Conservation (phyloP, 345 rosid genomes). For the Sonneratia caseolaris region DNA sequence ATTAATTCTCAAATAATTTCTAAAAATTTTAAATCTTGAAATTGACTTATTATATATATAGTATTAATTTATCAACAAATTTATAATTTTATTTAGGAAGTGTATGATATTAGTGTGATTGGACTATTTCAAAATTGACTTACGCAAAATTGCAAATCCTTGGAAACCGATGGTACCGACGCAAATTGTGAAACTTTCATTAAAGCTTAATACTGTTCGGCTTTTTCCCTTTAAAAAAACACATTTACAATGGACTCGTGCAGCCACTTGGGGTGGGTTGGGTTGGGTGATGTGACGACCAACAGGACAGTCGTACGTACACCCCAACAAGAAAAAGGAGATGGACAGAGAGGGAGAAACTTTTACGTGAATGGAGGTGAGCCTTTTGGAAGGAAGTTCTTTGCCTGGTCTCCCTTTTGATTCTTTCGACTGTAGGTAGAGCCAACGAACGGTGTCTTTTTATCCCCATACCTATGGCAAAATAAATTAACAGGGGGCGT, state of each 20-base stretch:
- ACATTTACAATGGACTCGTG: neutral
- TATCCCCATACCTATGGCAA: neutral
- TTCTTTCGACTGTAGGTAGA: neutral
- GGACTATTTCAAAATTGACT: too few relatives aligned
- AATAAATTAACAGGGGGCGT: constrained; percentile 4
- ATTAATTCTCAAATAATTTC: too few relatives aligned
- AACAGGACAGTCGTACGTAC: neutral
- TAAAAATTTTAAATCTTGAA: too few relatives aligned
- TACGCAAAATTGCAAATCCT: too few relatives aligned
- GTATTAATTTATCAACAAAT: too few relatives aligned
- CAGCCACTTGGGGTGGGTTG: neutral
- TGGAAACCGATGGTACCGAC: too few relatives aligned
- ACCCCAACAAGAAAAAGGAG: neutral
- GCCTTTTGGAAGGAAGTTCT: neutral
- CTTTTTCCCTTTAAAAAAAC: neutral
- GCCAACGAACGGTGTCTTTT: neutral
- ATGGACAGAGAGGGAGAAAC: neutral
- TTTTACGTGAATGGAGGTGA: neutral
- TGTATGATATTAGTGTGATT: too few relatives aligned
- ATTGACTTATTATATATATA: too few relatives aligned
- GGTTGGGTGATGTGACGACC: neutral
- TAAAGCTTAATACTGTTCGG: neutral
- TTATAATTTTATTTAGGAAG: too few relatives aligned
- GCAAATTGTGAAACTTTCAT: too few relatives aligned
- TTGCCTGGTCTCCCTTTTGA: neutral